Conservation (phyloP, 768 basidiomycete genomes). For the Xerocomellus intermedius region DNA sequence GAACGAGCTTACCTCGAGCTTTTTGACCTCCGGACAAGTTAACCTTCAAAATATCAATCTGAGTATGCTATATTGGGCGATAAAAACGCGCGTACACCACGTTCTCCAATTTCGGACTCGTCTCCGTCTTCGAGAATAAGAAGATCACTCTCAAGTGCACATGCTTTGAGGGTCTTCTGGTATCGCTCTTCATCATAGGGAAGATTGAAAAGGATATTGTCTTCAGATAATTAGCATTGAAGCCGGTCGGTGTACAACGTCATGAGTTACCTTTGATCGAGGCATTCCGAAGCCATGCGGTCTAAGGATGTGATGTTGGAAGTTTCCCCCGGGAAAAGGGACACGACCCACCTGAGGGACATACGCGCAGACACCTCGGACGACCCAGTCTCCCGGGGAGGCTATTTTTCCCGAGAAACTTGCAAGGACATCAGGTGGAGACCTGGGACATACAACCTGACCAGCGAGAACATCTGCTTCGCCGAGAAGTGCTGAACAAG, state of each 20-base stretch:
- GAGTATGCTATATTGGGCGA: background rate
- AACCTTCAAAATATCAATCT: conserved; percentile 19
- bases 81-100: conserved; percentile 50
- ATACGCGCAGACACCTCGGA: conserved; percentile 78
- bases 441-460: conserved; percentile 78
- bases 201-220: conserved; percentile 79
- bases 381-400: conserved; percentile 67
- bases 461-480: conserved; percentile 58
- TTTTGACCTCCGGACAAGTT: conserved; percentile 57
- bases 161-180: conserved; percentile 71
- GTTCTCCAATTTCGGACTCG: conserved; percentile 84
- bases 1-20: conserved; percentile 49
- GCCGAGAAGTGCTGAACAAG: conserved; percentile 65
- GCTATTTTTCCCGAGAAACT: conserved; percentile 45
- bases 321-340: conserved; percentile 1
- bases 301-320: conserved; percentile 26
- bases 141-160: conserved; percentile 71
- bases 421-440: conserved; percentile 77
- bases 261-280: conserved; percentile 37
- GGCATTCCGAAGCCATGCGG: conserved; percentile 73
- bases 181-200: conserved; percentile 76
- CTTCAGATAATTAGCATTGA: conserved; percentile 33
- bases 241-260: conserved; percentile 32
- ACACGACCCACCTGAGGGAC: conserved; percentile 63
- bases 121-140: conserved; percentile 87